These are phyloP conservation scores for Colletotrichum sp. DNA, from an alignment of 2,329 filamentous ascomycete species.

Conservation along the genomic window DNA sequence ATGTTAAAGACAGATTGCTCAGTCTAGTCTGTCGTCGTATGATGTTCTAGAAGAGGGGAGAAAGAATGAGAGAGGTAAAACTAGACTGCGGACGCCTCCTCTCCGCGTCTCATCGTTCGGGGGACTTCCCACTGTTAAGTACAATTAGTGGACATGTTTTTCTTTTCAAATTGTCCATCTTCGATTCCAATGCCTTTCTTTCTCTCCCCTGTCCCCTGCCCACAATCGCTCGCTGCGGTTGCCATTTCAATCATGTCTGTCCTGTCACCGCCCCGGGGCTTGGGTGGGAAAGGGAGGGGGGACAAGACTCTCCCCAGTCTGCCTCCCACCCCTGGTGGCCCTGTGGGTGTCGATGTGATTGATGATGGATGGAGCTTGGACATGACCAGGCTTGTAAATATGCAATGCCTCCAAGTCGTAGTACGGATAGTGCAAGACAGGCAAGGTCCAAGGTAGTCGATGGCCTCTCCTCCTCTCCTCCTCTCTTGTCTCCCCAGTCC, in stretches of 20 bases:
- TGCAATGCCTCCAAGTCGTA: background rate
- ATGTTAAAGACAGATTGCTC: background rate
- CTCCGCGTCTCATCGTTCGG: background rate
- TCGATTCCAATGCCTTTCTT: background rate
- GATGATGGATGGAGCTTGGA: background rate
- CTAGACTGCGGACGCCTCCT: background rate
- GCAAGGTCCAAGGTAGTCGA: background rate
- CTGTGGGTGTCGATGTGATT: background rate
- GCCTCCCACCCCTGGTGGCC: background rate
- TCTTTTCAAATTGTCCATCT: background rate
- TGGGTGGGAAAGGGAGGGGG: background rate
- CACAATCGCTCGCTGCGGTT: background rate
- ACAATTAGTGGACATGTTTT: constrained; percentile 1
- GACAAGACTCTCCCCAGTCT: background rate
- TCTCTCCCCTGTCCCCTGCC: background rate
- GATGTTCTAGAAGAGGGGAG: background rate
- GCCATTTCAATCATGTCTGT: background rate
- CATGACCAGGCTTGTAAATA: background rate
- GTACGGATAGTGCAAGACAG: background rate
- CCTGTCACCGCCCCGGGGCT: background rate
- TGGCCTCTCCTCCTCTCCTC: background rate
- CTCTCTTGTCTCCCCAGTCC: background rate
- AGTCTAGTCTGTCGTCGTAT: background rate
- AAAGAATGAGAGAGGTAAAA: background rate
- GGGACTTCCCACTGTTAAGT: constrained; percentile 7